A percentile compares a stretch with the other conserved stretches of the same genome.
These are phyloP conservation scores for Obba rivulosa DNA, from an alignment of 768 basidiomycete species.

Conservation along the genomic window DNA sequence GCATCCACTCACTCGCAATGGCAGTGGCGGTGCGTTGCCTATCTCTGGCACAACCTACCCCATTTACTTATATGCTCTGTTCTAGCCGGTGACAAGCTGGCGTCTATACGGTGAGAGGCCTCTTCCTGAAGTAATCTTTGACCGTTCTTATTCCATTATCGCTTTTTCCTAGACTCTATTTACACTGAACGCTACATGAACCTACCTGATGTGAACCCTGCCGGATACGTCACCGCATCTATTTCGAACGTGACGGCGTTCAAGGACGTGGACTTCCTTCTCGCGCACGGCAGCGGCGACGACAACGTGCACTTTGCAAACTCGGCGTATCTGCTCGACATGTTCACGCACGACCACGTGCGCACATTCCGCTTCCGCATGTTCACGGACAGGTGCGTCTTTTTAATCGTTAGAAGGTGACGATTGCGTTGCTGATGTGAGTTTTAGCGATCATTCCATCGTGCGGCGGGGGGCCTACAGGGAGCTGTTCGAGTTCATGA, in stretches of 20 bases:
- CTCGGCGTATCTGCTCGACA: conserved; percentile 86
- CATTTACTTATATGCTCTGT: conserved; percentile 9
- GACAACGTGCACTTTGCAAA: conserved; percentile 97
- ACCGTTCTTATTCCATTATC: background rate
- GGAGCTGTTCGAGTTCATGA: conserved; percentile 87
- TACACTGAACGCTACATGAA: conserved; percentile 99
- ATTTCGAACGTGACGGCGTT: conserved; percentile 89
- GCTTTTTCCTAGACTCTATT: conserved; percentile 67
- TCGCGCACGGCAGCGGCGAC: conserved; percentile 92
- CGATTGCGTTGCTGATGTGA: conserved; percentile 8
- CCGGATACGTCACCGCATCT: conserved; percentile 86
- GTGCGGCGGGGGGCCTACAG: conserved; percentile 66
- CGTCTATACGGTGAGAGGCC: conserved; percentile 57
- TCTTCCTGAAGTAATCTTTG: background rate
- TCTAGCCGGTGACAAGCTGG: conserved; percentile 86
- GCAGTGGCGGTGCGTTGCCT: conserved; percentile 71
- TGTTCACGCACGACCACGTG: conserved; percentile 77
- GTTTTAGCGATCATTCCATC: conserved; percentile 75
- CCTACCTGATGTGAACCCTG: conserved; percentile 68
- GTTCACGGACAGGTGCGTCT: conserved; percentile 88
- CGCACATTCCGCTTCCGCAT: conserved; percentile 82
- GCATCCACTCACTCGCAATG: conserved; percentile 88
- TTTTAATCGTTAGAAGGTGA: conserved; percentile 1
- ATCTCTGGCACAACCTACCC: background rate
- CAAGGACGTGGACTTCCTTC: conserved; percentile 68